These are phyloP conservation scores for Teunomyces stri DNA, from an alignment of 805 yeast genomes.

Conservation along the genomic window DNA sequence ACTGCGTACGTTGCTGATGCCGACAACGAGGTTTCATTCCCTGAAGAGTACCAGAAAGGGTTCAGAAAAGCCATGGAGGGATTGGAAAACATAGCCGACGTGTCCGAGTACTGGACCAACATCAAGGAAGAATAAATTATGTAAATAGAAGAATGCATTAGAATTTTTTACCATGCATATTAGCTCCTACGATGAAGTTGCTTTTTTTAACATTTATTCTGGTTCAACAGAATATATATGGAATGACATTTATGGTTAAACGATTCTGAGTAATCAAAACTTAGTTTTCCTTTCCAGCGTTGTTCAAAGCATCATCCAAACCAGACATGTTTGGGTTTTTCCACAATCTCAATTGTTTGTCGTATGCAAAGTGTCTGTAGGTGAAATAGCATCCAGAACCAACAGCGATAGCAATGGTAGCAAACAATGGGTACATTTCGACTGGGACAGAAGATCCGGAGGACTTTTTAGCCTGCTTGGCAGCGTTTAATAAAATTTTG, in stretches of 20 bases:
- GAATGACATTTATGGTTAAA: neutral
- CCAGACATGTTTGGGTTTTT: constrained; percentile 43
- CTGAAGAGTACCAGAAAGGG: constrained; percentile 49
- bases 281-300: constrained; percentile 25
- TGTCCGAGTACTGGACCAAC: constrained; percentile 76
- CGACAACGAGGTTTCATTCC: constrained; percentile 56
- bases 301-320: constrained; percentile 42
- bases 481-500: constrained; percentile 38
- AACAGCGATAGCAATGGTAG: constrained; percentile 42
- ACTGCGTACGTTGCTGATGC: constrained; percentile 63
- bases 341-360: constrained; percentile 46
- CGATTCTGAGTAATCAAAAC: neutral
- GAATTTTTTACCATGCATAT: neutral
- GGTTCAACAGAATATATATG: neutral
- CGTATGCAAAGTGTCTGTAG: constrained; percentile 47
- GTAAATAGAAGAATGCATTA: neutral
- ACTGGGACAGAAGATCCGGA: constrained; percentile 27
- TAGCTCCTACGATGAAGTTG: neutral
- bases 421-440: constrained; percentile 48
- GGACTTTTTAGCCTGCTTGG: constrained; percentile 29
- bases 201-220: constrained; percentile 2
- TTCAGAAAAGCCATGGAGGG: constrained; percentile 56
- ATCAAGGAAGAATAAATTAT: constrained; percentile 26
- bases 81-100: constrained; percentile 81
- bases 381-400: constrained; percentile 40